Evolutionary conservation across 352 stramenopile genomes (phyloP).

Genomic region (Pelagophyceae sp.): DNA sequence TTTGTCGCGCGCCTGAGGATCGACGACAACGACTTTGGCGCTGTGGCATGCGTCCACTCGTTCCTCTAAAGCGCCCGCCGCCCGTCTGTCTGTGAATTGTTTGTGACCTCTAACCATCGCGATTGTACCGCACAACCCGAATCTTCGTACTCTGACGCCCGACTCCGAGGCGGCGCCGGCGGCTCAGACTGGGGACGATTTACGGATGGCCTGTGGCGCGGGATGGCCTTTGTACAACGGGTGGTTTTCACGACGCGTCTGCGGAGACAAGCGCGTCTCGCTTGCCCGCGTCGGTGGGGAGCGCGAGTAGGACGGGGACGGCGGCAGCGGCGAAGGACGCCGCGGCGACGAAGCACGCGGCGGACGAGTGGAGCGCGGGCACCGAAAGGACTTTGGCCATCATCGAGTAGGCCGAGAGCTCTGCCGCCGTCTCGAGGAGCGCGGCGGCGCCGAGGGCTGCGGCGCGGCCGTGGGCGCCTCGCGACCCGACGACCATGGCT

Average conservation of each 20-base stretch:
- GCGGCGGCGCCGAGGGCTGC: not conserved
- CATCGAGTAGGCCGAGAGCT: not conserved
- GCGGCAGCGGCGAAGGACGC: not conserved
- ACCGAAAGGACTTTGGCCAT: not conserved
- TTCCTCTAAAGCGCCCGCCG: no score
- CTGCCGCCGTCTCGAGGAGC: not conserved
- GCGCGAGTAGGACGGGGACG: not conserved
- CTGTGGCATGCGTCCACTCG: no score
- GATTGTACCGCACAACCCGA: no score
- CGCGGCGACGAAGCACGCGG: not conserved
- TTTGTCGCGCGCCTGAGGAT: constrained; percentile 76
- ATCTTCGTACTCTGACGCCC: no score
- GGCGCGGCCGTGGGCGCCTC: not conserved
- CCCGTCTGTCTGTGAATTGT: no score
- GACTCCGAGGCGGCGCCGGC: no score
- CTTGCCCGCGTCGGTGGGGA: not conserved
- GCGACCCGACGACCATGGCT: not conserved
- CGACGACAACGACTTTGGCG: constrained; percentile 77
- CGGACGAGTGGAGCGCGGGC: not conserved
- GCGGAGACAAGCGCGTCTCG: no score
- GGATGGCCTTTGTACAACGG: no score
- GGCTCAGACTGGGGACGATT: no score
- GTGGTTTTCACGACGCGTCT: no score
- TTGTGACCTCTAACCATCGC: no score
- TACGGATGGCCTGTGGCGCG: no score